Evolutionary conservation across 2,329 filamentous ascomycete genomes (phyloP).

Genomic region (Cadophora gregata): DNA sequence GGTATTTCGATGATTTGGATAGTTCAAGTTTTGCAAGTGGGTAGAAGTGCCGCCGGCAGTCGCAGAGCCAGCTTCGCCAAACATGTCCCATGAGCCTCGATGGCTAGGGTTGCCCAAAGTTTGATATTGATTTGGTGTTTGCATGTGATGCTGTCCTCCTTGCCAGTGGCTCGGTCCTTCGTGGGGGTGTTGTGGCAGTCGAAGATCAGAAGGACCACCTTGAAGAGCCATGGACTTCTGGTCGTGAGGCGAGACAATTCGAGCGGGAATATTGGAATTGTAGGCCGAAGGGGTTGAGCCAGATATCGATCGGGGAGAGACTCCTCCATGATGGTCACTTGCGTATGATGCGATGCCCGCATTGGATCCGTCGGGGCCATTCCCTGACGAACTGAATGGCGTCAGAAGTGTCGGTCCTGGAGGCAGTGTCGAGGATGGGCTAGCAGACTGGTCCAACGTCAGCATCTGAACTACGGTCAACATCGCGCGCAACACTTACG

Average conservation of each 20-base stretch:
- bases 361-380: slow-evolving; percentile 40
- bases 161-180: slow-evolving; percentile 40
- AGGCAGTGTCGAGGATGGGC: slow-evolving; percentile 44
- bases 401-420: slow-evolving; percentile 41
- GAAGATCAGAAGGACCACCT: slow-evolving; percentile 41
- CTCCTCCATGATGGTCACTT: slow-evolving; percentile 41
- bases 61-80: slow-evolving; percentile 42
- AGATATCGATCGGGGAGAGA: slow-evolving; percentile 43
- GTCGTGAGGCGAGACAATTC: slow-evolving; percentile 40
- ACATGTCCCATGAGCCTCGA: slow-evolving; percentile 45
- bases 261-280: slow-evolving; percentile 38
- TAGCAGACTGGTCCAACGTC: slow-evolving; percentile 41
- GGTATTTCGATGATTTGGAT: slow-evolving; percentile 33
- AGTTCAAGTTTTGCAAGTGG: slow-evolving; percentile 33
- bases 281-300: slow-evolving; percentile 40
- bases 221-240: slow-evolving; percentile 38
- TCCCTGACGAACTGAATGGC: slow-evolving; percentile 43
- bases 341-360: slow-evolving; percentile 37
- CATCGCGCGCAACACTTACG: slow-evolving; percentile 35
- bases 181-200: slow-evolving; percentile 38
- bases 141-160: slow-evolving; percentile 40
- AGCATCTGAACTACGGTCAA: slow-evolving; percentile 19
- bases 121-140: slow-evolving; percentile 36
- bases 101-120: slow-evolving; percentile 32
- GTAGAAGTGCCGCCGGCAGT: slow-evolving; percentile 38